These are phyloP conservation scores for Proliferodiscus dingleyae DNA, from an alignment of 2,329 filamentous ascomycete genomes.

Conservation along the genomic window DNA sequence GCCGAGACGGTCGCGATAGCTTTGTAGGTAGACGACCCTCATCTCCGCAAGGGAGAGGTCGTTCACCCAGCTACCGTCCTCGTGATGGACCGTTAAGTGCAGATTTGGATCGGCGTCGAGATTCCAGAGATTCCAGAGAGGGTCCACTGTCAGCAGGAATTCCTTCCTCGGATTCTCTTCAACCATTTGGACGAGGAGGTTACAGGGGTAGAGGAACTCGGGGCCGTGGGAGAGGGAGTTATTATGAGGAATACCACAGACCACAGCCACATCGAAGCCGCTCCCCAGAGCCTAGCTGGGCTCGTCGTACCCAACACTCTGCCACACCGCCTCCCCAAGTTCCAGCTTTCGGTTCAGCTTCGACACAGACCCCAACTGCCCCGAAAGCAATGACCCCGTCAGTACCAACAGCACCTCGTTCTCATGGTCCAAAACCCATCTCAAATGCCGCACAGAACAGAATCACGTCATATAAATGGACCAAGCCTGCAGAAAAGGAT, in stretches of 20 bases:
- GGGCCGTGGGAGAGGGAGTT: constrained; percentile 43
- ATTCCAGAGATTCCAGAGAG: constrained; percentile 65
- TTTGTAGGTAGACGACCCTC: constrained; percentile 58
- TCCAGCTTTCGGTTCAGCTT: constrained; percentile 47
- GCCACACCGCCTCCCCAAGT: constrained; percentile 49
- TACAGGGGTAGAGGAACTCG: constrained; percentile 48
- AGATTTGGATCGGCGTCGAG: constrained; percentile 63
- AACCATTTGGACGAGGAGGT: constrained; percentile 26
- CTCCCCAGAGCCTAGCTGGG: constrained; percentile 27
- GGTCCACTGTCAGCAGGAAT: constrained; percentile 69
- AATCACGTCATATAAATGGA: constrained; percentile 2
- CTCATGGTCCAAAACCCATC: not conserved
- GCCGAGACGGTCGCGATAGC: constrained; percentile 26
- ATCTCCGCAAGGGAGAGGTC: constrained; percentile 53
- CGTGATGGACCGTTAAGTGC: constrained; percentile 54
- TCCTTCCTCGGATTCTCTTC: constrained; percentile 60
- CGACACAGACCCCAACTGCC: constrained; percentile 9
- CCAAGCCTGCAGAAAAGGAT: not conserved
- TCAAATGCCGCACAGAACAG: not conserved
- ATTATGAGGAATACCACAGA: constrained; percentile 52
- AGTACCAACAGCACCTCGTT: constrained; percentile 7
- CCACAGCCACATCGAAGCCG: constrained; percentile 25
- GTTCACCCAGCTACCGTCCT: constrained; percentile 63
- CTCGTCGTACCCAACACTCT: constrained; percentile 38
- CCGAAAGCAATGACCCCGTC: constrained; percentile 3